Evolutionary conservation across 2,329 filamentous ascomycete genomes (phyloP).

Genomic region (Chalara sp.): DNA sequence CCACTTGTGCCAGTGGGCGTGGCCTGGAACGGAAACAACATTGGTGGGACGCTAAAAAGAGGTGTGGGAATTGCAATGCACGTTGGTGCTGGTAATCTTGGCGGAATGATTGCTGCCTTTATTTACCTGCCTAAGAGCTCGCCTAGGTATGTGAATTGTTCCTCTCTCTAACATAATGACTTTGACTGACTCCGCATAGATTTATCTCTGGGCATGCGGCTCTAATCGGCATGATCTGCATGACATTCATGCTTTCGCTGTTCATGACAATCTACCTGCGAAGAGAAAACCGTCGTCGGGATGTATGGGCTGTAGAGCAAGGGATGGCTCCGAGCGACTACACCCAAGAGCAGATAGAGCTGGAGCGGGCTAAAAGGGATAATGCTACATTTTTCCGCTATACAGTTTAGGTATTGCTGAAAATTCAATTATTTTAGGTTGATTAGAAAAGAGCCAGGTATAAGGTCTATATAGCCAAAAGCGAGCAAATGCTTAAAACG

Average conservation of each 20-base stretch:
- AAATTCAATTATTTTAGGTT: too few species aligned
- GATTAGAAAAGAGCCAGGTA: too few species aligned
- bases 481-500: too few species aligned
- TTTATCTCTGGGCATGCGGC: constrained; percentile 33
- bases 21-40: constrained; percentile 80
- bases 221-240: constrained; percentile 35
- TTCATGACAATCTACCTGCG: constrained; percentile 53
- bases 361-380: constrained; percentile 49
- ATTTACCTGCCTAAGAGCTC: constrained; percentile 37
- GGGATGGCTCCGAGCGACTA: constrained; percentile 42
- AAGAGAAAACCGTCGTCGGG: constrained; percentile 48
- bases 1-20: constrained; percentile 80
- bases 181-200: too few species aligned
- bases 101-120: constrained; percentile 52
- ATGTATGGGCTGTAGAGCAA: constrained; percentile 28
- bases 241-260: constrained; percentile 42
- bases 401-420: constrained; percentile 31
- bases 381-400: constrained; percentile 49
- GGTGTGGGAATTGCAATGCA: constrained; percentile 83
- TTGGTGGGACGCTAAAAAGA: constrained; percentile 83
- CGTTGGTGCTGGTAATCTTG: constrained; percentile 86
- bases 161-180: too few species aligned
- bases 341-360: constrained; percentile 44
- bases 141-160: constrained; percentile 9
- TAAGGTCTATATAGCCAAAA: too few species aligned